Percentiles rank a stretch among this genome's conserved stretches.
phyloP scores from a whole-genome alignment of 1,284 basidiomycete species.

The Boletellus deceptivus region DNA sequence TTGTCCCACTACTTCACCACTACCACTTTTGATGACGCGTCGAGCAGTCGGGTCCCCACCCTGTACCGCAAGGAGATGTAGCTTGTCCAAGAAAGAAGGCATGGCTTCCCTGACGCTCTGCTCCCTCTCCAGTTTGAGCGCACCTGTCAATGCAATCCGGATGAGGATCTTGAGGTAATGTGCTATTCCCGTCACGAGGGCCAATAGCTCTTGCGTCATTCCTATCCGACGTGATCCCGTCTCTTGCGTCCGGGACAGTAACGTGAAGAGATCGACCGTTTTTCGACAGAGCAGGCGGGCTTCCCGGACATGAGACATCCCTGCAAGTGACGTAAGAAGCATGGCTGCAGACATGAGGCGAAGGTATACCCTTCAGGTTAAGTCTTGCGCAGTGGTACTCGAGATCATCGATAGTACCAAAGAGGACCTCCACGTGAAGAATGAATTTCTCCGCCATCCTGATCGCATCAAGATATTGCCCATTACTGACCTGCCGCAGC shows the following conservation, averaged over 20 bases:
- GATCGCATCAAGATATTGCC: constrained; percentile 94
- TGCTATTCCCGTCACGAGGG: constrained; percentile 96
- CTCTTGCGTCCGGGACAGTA: constrained; percentile 95
- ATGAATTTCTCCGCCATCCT: constrained; percentile 99
- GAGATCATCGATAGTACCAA: constrained; percentile 95
- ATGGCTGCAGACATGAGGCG: constrained; percentile 6
- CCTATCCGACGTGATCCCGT: constrained; percentile 86
- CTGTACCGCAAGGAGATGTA: constrained; percentile 89
- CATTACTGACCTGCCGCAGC: constrained; percentile 95
- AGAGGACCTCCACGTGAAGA: constrained; percentile 96
- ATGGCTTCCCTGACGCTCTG: constrained; percentile 81
- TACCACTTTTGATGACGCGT: constrained; percentile 64
- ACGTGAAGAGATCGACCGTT: constrained; percentile 97
- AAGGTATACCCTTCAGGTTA: constrained; percentile 74
- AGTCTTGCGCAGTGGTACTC: constrained; percentile 86
- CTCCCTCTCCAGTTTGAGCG: constrained; percentile 93
- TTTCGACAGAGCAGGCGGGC: constrained; percentile 98
- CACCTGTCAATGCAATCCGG: constrained; percentile 94
- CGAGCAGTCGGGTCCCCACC: constrained; percentile 77
- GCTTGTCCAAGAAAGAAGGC: constrained; percentile 86
- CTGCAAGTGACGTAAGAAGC: constrained; percentile 42
- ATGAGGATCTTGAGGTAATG: constrained; percentile 99
- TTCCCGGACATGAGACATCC: constrained; percentile 97
- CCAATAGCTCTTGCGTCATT: constrained; percentile 96
- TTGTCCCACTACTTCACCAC: constrained; percentile 56